Percentiles rank a stretch among this genome's conserved stretches.
phyloP scores from a whole-genome alignment of 2,329 filamentous ascomycete genomes.

The Cordyceps fumosorosea region DNA sequence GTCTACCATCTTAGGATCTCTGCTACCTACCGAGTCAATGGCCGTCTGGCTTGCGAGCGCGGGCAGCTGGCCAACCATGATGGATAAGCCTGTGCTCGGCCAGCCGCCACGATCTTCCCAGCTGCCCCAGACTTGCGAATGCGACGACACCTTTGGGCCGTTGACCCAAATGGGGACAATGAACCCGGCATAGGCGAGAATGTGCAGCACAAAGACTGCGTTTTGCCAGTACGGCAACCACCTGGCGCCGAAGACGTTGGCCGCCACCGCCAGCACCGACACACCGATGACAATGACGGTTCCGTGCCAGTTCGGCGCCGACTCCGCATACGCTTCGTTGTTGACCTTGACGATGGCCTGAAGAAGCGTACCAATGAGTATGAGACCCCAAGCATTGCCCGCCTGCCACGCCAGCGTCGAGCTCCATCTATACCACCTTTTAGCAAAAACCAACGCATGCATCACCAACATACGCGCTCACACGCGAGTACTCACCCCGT shows the following conservation, averaged over 20 bases:
- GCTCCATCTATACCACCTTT: background rate
- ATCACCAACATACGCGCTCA: too few species aligned
- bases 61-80: slow-evolving; percentile 4
- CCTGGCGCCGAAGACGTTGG: background rate
- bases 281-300: slow-evolving; percentile 1
- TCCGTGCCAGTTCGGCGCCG: slow-evolving; percentile 1
- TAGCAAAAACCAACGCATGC: too few species aligned
- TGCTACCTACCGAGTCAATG: slow-evolving; percentile 1
- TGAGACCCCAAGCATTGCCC: slow-evolving; percentile 4
- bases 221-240: slow-evolving; percentile 8
- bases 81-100: background rate
- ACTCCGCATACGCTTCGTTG: background rate
- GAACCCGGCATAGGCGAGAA: slow-evolving; percentile 1
- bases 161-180: slow-evolving; percentile 8
- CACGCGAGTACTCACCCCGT: slow-evolving; percentile 6
- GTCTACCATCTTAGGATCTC: too few species aligned
- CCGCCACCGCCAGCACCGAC: background rate
- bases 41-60: background rate
- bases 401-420: slow-evolving; percentile 9
- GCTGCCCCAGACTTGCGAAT: background rate
- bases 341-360: slow-evolving; percentile 3
- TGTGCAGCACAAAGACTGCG: slow-evolving; percentile 1
- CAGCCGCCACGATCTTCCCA: slow-evolving; percentile 2
- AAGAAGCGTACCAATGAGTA: slow-evolving; percentile 6
- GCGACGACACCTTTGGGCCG: background rate